Base-by-base conservation (phyloP, 2,329 filamentous ascomycete genomes). In the Clonostachys sp. region DNA sequence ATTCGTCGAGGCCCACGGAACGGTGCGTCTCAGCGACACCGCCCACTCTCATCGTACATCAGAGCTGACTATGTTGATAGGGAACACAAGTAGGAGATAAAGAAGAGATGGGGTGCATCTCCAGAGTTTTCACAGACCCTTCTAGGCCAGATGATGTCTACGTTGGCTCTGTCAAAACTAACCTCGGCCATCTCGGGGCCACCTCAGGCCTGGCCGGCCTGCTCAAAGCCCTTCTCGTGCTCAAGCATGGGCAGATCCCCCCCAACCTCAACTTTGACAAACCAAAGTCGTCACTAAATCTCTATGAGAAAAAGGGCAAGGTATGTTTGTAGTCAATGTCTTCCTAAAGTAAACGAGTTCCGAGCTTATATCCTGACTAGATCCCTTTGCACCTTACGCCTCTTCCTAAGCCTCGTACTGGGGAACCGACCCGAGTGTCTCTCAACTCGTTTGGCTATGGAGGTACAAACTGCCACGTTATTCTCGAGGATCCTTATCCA, bases 1-100 rank as follows among this genome's bases (percentile, higher is more conserved):
- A 0, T 77, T 66, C 45, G 65, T 75, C 42, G 73, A 76, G 50
- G 73, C 71, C 34, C 73, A 71, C 42, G 46, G 55, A 3, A 74
- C 72, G 4, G 24, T 24, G 3, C 7, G 24, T 24, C 24, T 24
- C 24, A 24, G 2, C 7, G 24, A 8, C 24, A 8, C 7, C 24
- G 2, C 24, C 7, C 7, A 5, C 24, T 24, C 24, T 24, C 24
- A 24, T 24, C 24, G 24, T 24, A 24, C 24, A 24, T 24, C 24
- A 24, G 7, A 9, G 24, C 24, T 24, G 6, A 24, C 7, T 8
- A 9, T 24, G 24, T 24, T 9, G 8, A 9, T 9, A 24, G 24
- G 71, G 71, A 2, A 63, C 60, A 2, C 53, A 53, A 9, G 57
- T 55, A 13, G 59, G 59, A 9, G 59, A 61, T 43, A 52, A 55